Conservation (phyloP, 139 green algal genomes). For the Chlamydomonas asymmetrica region DNA sequence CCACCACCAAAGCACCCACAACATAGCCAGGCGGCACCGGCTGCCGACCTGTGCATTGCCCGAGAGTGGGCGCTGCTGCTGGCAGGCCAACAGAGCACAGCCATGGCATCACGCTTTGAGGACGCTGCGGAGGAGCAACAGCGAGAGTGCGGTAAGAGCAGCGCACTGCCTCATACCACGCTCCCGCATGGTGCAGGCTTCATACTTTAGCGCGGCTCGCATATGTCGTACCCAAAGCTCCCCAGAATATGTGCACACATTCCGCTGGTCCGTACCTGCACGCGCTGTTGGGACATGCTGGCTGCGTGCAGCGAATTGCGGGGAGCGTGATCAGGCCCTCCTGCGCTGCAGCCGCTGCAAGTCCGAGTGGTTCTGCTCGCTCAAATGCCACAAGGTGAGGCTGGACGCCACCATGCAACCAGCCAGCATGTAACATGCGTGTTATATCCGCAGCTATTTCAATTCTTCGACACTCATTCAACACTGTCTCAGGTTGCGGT, state of each 20-base stretch:
- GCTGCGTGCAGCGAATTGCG: slow-evolving; percentile 79
- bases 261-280: not conserved
- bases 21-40: too few species aligned
- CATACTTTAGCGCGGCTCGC: too few species aligned
- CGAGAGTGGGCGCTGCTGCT: too few species aligned
- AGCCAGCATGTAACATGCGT: not conserved
- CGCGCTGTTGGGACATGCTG: not conserved
- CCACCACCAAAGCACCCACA: too few species aligned
- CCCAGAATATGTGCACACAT: too few species aligned
- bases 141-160: not conserved
- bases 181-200: too few species aligned
- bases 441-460: not conserved
- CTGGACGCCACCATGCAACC: not conserved
- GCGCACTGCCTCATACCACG: too few species aligned
- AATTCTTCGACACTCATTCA: not conserved
- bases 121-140: slow-evolving; percentile 8
- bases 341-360: slow-evolving; percentile 83
- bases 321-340: slow-evolving; percentile 50
- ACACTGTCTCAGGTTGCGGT: not conserved
- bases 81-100: not conserved
- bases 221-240: too few species aligned
- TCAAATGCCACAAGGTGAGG: slow-evolving; percentile 80
- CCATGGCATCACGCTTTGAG: slow-evolving; percentile 36
- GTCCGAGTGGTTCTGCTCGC: slow-evolving; percentile 80
- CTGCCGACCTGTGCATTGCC: too few species aligned